Base-by-base conservation (phyloP, 2,329 filamentous ascomycete genomes). In the Pochonia chlamydosporia region DNA sequence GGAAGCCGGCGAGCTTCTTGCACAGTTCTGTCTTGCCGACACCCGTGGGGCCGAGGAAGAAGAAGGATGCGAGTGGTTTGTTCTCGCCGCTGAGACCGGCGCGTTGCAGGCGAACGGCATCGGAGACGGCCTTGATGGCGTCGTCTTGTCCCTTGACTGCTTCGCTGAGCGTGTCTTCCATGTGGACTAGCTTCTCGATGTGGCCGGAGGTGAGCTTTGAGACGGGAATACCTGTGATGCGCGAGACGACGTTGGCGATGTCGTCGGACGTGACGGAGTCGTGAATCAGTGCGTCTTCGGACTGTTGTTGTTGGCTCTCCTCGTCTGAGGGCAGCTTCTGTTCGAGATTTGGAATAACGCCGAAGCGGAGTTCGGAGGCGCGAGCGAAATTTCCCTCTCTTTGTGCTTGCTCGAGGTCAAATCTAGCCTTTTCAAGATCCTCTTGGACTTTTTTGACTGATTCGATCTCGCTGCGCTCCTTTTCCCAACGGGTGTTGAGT, bases 1-100 rank as follows among this genome's bases (percentile, higher is more conserved):
- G 74, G 71, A 96, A 97, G 49, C 79, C 80, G 2, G 93, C 93
- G 57, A 99, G 84, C 64, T 95, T 92, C 75, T 97, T 97, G 76
- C 91, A 96, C 1, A 97, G 81, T 63, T 97, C 91, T 3, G 93
- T 99, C 73, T 97, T 99, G 48, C 93, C 93, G 16, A 96, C 92
- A 61, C 93, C 93, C 0, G 93, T 97, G 5, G 93, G 93, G 0
- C 93, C 93, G 3, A 97, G 78, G 78, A 97, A 96, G 85, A 97
- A 96, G 72, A 97, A 96, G 0, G 87, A 95, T 0, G 92, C 93
- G 5, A 96, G 76, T 0, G 93, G 93, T 1, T 90, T 79, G 64
- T 96, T 95, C 59, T 96, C 89, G 28, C 90, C 90, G 50, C 87
- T 95, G 8, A 97, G 74, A 1, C 93, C 93, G 8, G 93, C 93